Evolutionary conservation across 208 protist species (phyloP).

Genomic region (Wallacemonas sp.): DNA sequence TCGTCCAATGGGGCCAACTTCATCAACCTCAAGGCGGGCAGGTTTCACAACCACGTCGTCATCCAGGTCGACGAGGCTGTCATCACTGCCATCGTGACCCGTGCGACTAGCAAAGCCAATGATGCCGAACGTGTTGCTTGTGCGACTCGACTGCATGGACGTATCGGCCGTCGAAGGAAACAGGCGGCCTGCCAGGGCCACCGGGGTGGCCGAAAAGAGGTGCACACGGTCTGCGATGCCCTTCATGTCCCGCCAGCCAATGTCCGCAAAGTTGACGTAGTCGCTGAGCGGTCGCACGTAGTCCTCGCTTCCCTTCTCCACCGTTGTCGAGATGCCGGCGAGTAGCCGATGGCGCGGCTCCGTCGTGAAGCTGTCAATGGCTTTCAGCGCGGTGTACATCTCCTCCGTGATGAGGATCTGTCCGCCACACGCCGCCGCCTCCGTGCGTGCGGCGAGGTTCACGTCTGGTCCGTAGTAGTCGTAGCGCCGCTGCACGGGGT

Average conservation of each 20-base stretch:
- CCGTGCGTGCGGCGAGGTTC: slow-evolving; percentile 46
- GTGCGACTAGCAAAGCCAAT: background rate
- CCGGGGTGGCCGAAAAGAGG: slow-evolving; percentile 27
- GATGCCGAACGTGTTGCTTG: background rate
- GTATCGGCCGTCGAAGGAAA: background rate
- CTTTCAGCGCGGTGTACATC: background rate
- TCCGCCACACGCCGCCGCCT: slow-evolving; percentile 14
- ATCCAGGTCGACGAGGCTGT: background rate
- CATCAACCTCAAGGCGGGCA: too few species aligned
- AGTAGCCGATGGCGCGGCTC: background rate
- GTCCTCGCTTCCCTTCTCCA: background rate
- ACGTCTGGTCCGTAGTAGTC: slow-evolving; percentile 84
- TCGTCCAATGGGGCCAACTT: background rate
- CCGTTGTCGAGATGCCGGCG: background rate
- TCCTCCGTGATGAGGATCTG: slow-evolving; percentile 15
- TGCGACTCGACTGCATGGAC: background rate
- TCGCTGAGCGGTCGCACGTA: background rate
- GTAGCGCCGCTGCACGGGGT: slow-evolving; percentile 41
- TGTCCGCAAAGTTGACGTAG: slow-evolving; percentile 19
- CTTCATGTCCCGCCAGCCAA: slow-evolving; percentile 21
- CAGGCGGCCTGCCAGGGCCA: slow-evolving; percentile 14
- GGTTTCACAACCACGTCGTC: background rate
- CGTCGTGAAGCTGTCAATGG: background rate
- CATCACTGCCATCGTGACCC: background rate
- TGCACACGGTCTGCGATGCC: slow-evolving; percentile 31